Base-by-base conservation (phyloP, 2,329 filamentous ascomycete species). In the Falciphora oryzae region DNA sequence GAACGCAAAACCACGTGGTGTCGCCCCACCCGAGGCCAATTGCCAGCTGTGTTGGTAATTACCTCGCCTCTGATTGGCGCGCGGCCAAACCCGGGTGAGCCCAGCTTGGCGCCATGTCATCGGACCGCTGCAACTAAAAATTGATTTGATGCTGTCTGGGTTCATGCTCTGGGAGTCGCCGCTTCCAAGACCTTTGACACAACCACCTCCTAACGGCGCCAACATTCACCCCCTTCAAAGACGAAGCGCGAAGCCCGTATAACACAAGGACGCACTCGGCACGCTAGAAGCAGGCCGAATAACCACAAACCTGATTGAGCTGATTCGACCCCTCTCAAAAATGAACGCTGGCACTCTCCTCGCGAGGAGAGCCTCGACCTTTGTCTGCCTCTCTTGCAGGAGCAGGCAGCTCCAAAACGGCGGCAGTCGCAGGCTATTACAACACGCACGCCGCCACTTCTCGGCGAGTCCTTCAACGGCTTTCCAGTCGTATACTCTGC, bases 401-500 rank as follows among this genome's bases (percentile, higher is more conserved):
- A 78, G 78, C 66, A 53, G 44, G 10, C 44, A 53, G 44, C 44
- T 25, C 22, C 44, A 53, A 53, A 22, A 53, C 44, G n/a, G 22
- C n/a, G 31, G 28, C 61, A 53, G 35, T 28, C 61, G 61, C 61
- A 57, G 61, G 29, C 27, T 25, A 56, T 14, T 22, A 62, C 44
- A 4, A 22, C 16, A 56, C 29, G 16, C 38, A 64, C 22, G 22
- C 75, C 79, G 80, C 65, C 79, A 78, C 62, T 79, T 79, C 71
- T 79, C 78, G 65, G 73, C 75, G 1, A 70, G 75, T 70, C 68
- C 69, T 13, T 58, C 65, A 4, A 66, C 70, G 29, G 59, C 79
- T 64, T 85, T 84, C 73, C 83, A 85, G 68, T 78, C 82, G 62
- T 85, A 85, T 68, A 75, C 81, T 22, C 76, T 85, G 16, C 57